These are phyloP conservation scores for Pseudogymnoascus sp. DNA, from an alignment of 2,329 filamentous ascomycete genomes.

Conservation along the genomic window DNA sequence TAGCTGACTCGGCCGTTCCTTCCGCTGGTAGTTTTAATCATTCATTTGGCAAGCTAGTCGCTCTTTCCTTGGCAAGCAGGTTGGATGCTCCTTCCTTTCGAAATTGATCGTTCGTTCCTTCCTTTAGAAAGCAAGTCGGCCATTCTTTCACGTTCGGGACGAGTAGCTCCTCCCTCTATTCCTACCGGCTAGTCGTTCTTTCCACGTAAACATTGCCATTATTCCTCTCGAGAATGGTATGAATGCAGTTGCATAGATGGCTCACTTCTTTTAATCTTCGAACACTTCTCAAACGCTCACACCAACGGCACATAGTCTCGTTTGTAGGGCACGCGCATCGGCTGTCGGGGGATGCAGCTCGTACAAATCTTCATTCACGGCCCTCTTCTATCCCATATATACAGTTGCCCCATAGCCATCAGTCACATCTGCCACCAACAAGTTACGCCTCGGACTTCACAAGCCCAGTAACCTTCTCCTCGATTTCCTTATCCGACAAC, in stretches of 20 bases:
- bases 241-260: not conserved
- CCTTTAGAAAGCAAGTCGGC: not conserved
- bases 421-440: not conserved
- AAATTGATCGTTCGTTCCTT: not conserved
- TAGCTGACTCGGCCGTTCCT: not conserved
- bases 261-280: not conserved
- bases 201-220: not conserved
- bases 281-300: not conserved
- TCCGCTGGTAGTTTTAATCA: too few species aligned
- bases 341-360: not conserved
- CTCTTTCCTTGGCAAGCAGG: too few species aligned
- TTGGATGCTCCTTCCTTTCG: too few species aligned
- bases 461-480: constrained; percentile 55
- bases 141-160: not conserved
- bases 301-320: not conserved
- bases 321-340: not conserved
- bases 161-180: not conserved
- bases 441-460: constrained; percentile 41
- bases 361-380: constrained; percentile 6
- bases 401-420: not conserved
- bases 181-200: not conserved
- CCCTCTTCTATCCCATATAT: constrained; percentile 5
- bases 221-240: not conserved
- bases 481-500: constrained; percentile 61
- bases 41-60: too few species aligned